Evolutionary conservation across 176 grass and related monocot species (phyloP).

Genomic region (Aegilops tauschii): DNA sequence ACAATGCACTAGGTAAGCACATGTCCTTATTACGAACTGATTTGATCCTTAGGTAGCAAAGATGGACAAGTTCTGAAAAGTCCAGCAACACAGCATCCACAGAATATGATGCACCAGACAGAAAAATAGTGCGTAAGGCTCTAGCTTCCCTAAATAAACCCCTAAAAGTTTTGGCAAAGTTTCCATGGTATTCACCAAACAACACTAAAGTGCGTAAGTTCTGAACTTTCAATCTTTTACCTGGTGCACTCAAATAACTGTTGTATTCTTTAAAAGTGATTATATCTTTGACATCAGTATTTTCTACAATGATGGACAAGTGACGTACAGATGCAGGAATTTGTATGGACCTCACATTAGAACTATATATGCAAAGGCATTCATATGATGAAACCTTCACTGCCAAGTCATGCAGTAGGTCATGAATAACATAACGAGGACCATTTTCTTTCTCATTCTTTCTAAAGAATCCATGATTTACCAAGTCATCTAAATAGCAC

Average conservation of each 20-base stretch:
- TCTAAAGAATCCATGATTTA: neutral
- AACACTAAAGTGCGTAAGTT: constrained; percentile 19
- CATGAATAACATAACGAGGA: constrained; percentile 18
- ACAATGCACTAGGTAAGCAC: neutral
- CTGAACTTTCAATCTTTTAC: neutral
- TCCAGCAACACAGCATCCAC: neutral
- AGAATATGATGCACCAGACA: neutral
- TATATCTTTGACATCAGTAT: neutral
- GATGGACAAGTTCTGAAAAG: constrained; percentile 5
- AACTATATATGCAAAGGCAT: constrained; percentile 4
- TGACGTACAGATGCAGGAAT: constrained; percentile 5
- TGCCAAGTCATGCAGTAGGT: constrained; percentile 29
- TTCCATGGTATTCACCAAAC: constrained; percentile 8
- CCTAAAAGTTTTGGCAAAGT: neutral
- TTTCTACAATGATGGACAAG: constrained; percentile 10
- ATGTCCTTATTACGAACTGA: neutral
- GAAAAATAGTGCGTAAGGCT: neutral
- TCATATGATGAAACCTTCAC: constrained; percentile 7
- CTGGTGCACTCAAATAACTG: neutral
- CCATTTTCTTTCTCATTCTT: neutral
- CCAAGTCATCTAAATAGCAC: neutral
- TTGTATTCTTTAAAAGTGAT: neutral
- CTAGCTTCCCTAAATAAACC: neutral
- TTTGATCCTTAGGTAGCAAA: neutral
- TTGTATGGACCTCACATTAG: neutral